Percentiles rank a stretch among this genome's conserved stretches.
phyloP scores from a whole-genome alignment of 2,329 filamentous ascomycete species.

The Cyanodermella asteris region DNA sequence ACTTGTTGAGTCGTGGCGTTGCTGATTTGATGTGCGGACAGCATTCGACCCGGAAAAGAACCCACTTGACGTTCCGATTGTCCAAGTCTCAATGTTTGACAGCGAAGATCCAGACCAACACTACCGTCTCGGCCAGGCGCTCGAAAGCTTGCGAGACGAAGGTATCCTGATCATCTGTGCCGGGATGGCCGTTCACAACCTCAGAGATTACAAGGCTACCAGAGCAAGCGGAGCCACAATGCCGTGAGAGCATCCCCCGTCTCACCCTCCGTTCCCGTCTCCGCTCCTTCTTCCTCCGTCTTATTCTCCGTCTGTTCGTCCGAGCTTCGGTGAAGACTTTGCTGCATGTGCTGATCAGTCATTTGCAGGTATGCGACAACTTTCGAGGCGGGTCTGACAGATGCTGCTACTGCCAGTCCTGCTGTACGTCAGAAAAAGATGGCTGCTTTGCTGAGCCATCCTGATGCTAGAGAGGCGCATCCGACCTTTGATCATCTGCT shows the following conservation, averaged over 20 bases:
- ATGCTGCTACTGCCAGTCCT: conserved; percentile 31
- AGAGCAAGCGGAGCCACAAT: conserved; percentile 25
- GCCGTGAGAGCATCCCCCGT: too few relatives aligned
- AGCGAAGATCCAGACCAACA: conserved; percentile 43
- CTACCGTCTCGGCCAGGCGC: conserved; percentile 43
- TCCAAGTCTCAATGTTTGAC: conserved; percentile 49
- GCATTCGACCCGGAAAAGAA: conserved; percentile 41
- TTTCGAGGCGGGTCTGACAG: conserved; percentile 47
- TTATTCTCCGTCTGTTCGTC: too few relatives aligned
- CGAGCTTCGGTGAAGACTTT: too few relatives aligned
- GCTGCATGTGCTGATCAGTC: too few relatives aligned
- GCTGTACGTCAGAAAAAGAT: conserved; percentile 22
- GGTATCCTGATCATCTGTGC: conserved; percentile 47
- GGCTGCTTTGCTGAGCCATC: conserved; percentile 23
- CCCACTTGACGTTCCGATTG: conserved; percentile 42
- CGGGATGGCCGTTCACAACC: conserved; percentile 56
- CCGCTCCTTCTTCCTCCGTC: too few relatives aligned
- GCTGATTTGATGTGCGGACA: conserved; percentile 8
- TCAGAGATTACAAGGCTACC: conserved; percentile 31
- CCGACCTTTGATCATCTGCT: conserved; percentile 42
- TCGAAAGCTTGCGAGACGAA: conserved; percentile 43
- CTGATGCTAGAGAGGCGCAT: conserved; percentile 37
- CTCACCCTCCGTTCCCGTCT: too few relatives aligned
- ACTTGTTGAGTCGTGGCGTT: too few relatives aligned
- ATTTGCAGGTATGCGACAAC: conserved; percentile 37